Base-by-base conservation (phyloP, 2,329 filamentous ascomycete genomes). In the Clonostachys chloroleuca region DNA sequence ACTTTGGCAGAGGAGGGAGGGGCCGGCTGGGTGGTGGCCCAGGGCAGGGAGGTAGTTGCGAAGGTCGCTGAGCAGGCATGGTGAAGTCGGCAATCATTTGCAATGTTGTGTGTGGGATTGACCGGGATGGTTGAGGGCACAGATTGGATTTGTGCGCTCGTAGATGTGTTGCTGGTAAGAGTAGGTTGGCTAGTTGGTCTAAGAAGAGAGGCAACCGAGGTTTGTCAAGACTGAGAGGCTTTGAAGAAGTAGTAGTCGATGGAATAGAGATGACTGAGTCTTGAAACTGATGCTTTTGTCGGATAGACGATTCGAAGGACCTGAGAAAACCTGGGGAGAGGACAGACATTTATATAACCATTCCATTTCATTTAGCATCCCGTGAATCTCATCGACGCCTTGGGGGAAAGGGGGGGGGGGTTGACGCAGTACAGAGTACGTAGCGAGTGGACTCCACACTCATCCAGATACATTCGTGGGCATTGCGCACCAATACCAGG, bases 11-110 rank as follows among this genome's bases (percentile, higher is more conserved):
- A 66, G 81, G 78, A 65, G 81, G 81, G 46, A 84, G 78, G 67
- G 81, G 81, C 47, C 81, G 73, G 67, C 75, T 80, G 53, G 81
- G 81, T 59, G 81, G 81, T 51, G 81, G 81, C 57, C 81, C 81
- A 47, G 81, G 81, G 77, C 81, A 84, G 56, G 81, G 81, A 70
- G 81, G 81, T 54, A 85, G 78, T 60, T 84, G 80, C 56, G 80
- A 82, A 52, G 81, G 81, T 62, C 81, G 77, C 66, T 82, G 78
- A 54, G 77, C 70, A 66, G 78, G 75, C 75, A 81, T 79, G 51
- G 52, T 64, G 41, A 30, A 36, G 30, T n/a, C 36, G 36, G 36
- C 36, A 18, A 39, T 39, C 36, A 39, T 39, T 39, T 39, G 36
- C 14, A 39, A 18, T n/a, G 14, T 14, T 39, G 36, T 30, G 24